Percentiles rank a stretch among this genome's conserved stretches.
These are phyloP conservation scores for Leccinum fibrillosum DNA, from an alignment of 768 basidiomycete genomes.

Conservation along the genomic window DNA sequence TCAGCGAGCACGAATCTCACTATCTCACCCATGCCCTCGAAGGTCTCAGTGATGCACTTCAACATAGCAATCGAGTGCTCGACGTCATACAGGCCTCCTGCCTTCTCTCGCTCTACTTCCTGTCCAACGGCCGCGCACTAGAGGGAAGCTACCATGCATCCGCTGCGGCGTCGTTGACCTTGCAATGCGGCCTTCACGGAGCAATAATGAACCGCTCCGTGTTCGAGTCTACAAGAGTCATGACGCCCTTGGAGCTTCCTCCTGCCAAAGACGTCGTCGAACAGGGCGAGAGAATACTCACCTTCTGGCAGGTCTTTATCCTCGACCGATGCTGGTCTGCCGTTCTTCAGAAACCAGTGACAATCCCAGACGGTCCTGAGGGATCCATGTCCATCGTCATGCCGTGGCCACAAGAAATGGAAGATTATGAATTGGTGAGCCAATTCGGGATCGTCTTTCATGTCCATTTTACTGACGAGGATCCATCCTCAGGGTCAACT, in stretches of 20 bases:
- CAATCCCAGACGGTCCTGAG: slow-evolving; percentile 62
- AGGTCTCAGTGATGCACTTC: slow-evolving; percentile 60
- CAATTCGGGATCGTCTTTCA: slow-evolving; percentile 5
- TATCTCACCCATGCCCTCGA: slow-evolving; percentile 66
- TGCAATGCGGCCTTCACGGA: slow-evolving; percentile 70
- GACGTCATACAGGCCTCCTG: slow-evolving; percentile 78
- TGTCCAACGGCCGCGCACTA: slow-evolving; percentile 71
- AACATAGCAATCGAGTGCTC: slow-evolving; percentile 49
- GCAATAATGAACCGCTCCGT: slow-evolving; percentile 32
- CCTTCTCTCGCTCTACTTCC: slow-evolving; percentile 70
- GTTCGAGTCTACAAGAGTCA: slow-evolving; percentile 35
- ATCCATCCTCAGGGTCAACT: slow-evolving; percentile 52
- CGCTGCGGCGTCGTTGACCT: slow-evolving; percentile 67
- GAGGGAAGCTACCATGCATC: slow-evolving; percentile 78
- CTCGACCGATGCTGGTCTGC: slow-evolving; percentile 82
- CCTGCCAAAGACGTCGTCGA: slow-evolving; percentile 57
- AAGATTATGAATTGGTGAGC: slow-evolving; percentile 69
- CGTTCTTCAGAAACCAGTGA: slow-evolving; percentile 60
- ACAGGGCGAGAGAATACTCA: slow-evolving; percentile 67
- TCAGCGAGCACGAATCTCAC: slow-evolving; percentile 69
- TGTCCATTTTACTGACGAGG: slow-evolving; percentile 11
- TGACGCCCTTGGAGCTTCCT: slow-evolving; percentile 45
- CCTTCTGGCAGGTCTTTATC: slow-evolving; percentile 84
- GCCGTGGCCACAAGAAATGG: slow-evolving; percentile 74
- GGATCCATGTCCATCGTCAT: slow-evolving; percentile 59